Evolutionary conservation across 73 alveolate genomes (phyloP).

Genomic region (Diophrys appendiculata): DNA sequence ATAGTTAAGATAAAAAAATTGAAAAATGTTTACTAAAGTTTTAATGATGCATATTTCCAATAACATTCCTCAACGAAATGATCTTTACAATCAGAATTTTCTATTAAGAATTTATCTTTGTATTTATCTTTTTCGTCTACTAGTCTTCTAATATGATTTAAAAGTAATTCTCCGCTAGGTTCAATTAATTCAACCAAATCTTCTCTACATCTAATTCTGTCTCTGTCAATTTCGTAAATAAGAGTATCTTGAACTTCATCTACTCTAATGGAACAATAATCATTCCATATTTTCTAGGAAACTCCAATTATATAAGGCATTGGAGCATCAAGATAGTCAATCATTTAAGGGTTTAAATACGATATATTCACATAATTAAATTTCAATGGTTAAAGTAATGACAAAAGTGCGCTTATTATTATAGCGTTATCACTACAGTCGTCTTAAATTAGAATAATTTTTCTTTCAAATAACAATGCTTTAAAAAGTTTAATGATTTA

Average conservation of each 20-base stretch:
- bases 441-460: constrained; percentile 33
- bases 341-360: constrained; percentile 37
- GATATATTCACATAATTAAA: constrained; percentile 29
- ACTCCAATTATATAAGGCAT: constrained; percentile 48
- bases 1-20: constrained; percentile 53
- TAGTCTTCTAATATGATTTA: constrained; percentile 17
- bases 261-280: constrained; percentile 10
- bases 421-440: constrained; percentile 46
- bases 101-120: not conserved
- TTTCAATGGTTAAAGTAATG: constrained; percentile 29
- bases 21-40: constrained; percentile 39
- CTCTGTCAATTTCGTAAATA: constrained; percentile 39
- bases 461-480: constrained; percentile 42
- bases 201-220: constrained; percentile 11
- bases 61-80: constrained; percentile 26
- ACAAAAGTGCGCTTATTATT: constrained; percentile 31
- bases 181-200: constrained; percentile 37
- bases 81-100: not conserved
- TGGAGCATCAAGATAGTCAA: constrained; percentile 53
- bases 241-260: constrained; percentile 21
- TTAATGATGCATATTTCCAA: constrained; percentile 38
- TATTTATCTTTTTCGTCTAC: constrained; percentile 24
- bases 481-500: constrained; percentile 22
- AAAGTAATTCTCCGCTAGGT: constrained; percentile 9
- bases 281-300: constrained; percentile 26